Evolutionary conservation across 2,329 filamentous ascomycete genomes (phyloP), one percentile per base, ranked within the genome.

Genomic region (Arachnomyces sp.): DNA sequence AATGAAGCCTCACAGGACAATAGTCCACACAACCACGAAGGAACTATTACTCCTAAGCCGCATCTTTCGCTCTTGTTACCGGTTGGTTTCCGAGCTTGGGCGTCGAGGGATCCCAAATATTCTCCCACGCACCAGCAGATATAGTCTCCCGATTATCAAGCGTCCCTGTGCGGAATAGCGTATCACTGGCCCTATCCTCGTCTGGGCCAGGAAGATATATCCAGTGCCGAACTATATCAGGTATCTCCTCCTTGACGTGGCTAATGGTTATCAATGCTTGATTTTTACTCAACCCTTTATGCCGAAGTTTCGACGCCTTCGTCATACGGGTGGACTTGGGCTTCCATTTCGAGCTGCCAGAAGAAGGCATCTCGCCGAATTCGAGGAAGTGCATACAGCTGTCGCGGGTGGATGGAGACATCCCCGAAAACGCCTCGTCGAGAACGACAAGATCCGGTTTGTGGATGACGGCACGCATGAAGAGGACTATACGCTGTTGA

Each of bases 201-300:
- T 42, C 31, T 13, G 50, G 52, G 4, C 59, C 60, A 2, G 90
- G 88, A 21, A 95, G 68, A 58, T 86, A 89, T 37, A 96, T 71
- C 83, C 85, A 96, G 57, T 93, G 80, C 34, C 86, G 69, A 16
- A 95, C 76, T 49, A 81, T 82, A 36, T 82, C 80, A 0, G 92
- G 92, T 7, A 96, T 84, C 62, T 98, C 92, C 53, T 95, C 88
- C 46, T 80, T 81, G 45, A 90, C 74, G 65, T 98, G 92, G 45
- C 87, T 92, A 44, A 96, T 90, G 48, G 89, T 87, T n/a, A 96
- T 75, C 39, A 98, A 66, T 1, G 88, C 88, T 63, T 96, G 90
- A 15, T 77, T 62, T 1, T 78, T 68, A 2, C 73, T 72, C 41
- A 95, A 62, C 0, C 87, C 87, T 1, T 54, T 56, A 3, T 55